Base-by-base conservation (phyloP, 2,329 filamentous ascomycete genomes). In the Fusarium newnesense region DNA sequence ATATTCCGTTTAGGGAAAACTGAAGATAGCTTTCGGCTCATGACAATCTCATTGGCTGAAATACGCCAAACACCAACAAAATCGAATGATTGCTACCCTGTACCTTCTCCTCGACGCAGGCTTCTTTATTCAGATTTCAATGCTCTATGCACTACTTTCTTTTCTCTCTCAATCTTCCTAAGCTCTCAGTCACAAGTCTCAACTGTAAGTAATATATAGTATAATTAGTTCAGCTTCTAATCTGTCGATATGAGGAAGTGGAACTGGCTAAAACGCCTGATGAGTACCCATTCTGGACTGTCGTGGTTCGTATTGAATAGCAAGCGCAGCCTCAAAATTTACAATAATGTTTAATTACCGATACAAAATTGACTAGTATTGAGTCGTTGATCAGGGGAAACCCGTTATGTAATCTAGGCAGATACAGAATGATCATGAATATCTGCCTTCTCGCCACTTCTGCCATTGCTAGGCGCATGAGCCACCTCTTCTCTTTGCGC, bases 381-480 rank as follows among this genome's bases (percentile, higher is more conserved):
- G 9, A 19, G 7, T 36, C 18, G 5, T 9, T 4, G 4, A 30
- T 34, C 0, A 9, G 11, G 2, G 6, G 2, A 10, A 34, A 52
- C 12, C 9, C 9, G 3, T 13, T 15, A 19, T 7, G 5, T 39
- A 24, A n/a, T 30, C 16, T 43, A 57, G 6, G 53, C 37, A 15
- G 37, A 46, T 10, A 6, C 37, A 7, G 53, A 57, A 18, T 57
- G n/a, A 16, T 34, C 39, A 12, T 46, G 37, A 4, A 44, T 21
- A 32, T 44, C 21, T 9, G 24, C 21, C n/a, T 57, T 57, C 16
- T 57, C 53, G 26, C 37, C 37, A 32, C 21, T 12, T 57, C n/a
- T 32, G 2, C 15, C 53, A 44, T 21, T 16, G 4, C 5, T 9
- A 9, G 53, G 28, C 7, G n/a, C 7, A 21, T 57, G 53, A 19